A percentile compares a stretch with the other conserved stretches of the same genome.
These are phyloP conservation scores for Haplographium delicatum DNA, from an alignment of 495 filamentous ascomycete genomes.

Conservation along the genomic window DNA sequence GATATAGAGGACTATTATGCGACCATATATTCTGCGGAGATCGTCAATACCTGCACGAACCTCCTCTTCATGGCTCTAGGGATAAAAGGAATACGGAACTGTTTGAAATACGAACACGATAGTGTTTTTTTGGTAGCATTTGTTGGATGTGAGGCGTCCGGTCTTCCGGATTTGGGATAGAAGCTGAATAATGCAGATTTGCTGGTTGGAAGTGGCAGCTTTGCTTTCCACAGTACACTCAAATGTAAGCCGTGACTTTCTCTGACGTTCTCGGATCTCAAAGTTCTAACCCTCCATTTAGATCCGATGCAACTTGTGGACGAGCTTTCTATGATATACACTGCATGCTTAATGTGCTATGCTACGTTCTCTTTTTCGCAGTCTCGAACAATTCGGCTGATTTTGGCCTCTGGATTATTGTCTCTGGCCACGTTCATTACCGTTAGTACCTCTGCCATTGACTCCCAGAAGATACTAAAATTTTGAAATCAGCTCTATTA, in stretches of 20 bases:
- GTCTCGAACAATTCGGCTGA: conserved; percentile 44
- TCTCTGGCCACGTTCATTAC: conserved; percentile 75
- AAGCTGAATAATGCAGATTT: conserved; percentile 37
- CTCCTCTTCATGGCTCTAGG: conserved; percentile 71
- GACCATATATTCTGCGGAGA: conserved; percentile 55
- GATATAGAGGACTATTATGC: conserved; percentile 54
- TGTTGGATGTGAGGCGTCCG: conserved; percentile 44
- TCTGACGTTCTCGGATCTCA: conserved; percentile 5
- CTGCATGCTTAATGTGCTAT: conserved; percentile 88
- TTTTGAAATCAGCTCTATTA: conserved; percentile 59
- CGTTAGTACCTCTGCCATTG: conserved; percentile 26
- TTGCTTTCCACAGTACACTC: conserved; percentile 75
- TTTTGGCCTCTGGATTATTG: conserved; percentile 57
- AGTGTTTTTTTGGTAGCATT: conserved; percentile 66
- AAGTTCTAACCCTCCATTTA: conserved; percentile 32
- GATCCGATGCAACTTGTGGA: conserved; percentile 98
- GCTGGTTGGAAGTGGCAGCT: conserved; percentile 74
- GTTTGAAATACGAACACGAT: conserved; percentile 64
- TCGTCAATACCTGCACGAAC: conserved; percentile 76
- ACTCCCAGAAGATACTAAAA: conserved; percentile 12
- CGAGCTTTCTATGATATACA: conserved; percentile 97
- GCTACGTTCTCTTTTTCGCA: conserved; percentile 76
- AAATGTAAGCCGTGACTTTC: conserved; percentile 55
- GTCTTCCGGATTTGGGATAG: neutral
- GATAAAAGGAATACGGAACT: conserved; percentile 65